Conservation (phyloP, 140 eudicot genomes). For the Ambrosia hybrid region DNA sequence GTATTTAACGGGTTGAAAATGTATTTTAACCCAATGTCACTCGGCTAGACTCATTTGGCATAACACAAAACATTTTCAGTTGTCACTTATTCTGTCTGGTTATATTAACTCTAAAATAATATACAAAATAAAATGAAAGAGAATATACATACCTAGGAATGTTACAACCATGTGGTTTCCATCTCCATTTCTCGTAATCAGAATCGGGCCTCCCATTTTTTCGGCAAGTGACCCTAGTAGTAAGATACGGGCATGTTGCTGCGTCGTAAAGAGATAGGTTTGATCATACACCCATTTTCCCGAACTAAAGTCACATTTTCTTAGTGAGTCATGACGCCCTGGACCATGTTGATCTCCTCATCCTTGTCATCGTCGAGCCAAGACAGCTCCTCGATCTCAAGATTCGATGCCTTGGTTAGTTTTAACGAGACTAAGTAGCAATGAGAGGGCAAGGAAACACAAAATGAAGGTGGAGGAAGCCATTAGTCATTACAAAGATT, state of each 20-base stretch:
- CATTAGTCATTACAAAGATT: constrained; percentile 38
- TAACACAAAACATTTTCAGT: not conserved
- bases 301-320: constrained; percentile 54
- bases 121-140: not conserved
- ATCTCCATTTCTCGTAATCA: constrained; percentile 80
- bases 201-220: constrained; percentile 88
- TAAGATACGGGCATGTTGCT: constrained; percentile 74
- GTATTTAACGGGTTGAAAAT: too few species aligned
- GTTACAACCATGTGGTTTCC: constrained; percentile 71
- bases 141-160: constrained; percentile 64
- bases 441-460: constrained; percentile 28
- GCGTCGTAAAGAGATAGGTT: constrained; percentile 77
- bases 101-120: not conserved
- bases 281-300: constrained; percentile 93
- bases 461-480: constrained; percentile 28
- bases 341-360: constrained; percentile 58
- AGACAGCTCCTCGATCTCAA: constrained; percentile 53
- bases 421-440: constrained; percentile 20
- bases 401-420: constrained; percentile 25
- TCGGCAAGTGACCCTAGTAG: constrained; percentile 53
- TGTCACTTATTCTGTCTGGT: not conserved
- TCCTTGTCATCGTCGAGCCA: constrained; percentile 64
- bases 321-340: constrained; percentile 47
- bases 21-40: not conserved
- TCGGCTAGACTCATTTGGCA: not conserved